Evolutionary conservation across 2,329 filamentous ascomycete species (phyloP).

Genomic region (Ascochyta lentis): DNA sequence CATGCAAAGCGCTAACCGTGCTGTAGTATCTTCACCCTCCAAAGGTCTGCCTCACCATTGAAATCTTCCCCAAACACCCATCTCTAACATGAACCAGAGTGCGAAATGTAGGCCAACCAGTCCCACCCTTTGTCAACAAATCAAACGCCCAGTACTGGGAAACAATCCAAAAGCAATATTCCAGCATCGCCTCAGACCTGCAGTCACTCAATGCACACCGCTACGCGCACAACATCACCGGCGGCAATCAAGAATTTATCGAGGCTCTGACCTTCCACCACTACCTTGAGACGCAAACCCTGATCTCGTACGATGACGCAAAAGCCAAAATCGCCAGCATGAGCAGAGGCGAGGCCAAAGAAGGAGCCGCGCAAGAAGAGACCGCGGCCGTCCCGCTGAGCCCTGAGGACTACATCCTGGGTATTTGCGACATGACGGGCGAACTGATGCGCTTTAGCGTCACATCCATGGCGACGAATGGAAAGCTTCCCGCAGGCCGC

Average conservation of each 20-base stretch:
- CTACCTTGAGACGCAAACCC: conserved; percentile 78
- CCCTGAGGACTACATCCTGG: conserved; percentile 85
- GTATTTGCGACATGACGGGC: conserved; percentile 90
- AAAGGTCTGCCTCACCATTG: conserved; percentile 61
- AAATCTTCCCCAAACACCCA: not conserved
- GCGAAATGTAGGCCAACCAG: conserved; percentile 62
- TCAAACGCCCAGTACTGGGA: conserved; percentile 73
- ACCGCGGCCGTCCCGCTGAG: conserved; percentile 66
- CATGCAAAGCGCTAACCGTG: conserved; percentile 18
- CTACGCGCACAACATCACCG: conserved; percentile 78
- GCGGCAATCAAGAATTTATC: conserved; percentile 90
- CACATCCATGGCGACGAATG: conserved; percentile 79
- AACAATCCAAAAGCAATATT: conserved; percentile 74
- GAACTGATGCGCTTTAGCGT: conserved; percentile 98
- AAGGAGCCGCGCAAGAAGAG: not conserved
- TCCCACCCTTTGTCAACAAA: conserved; percentile 73
- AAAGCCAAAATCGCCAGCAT: conserved; percentile 46
- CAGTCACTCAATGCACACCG: conserved; percentile 80
- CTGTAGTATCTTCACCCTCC: conserved; percentile 79
- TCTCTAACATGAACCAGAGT: conserved; percentile 58
- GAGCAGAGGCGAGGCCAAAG: conserved; percentile 22
- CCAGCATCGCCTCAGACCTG: conserved; percentile 73
- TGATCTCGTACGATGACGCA: conserved; percentile 73
- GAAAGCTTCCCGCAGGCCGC: conserved; percentile 55
- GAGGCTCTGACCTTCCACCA: conserved; percentile 89